A percentile compares a stretch with the other conserved stretches of the same genome.
phyloP scores from a whole-genome alignment of 352 stramenopile genomes.

The Phytophthora tentaculata region DNA sequence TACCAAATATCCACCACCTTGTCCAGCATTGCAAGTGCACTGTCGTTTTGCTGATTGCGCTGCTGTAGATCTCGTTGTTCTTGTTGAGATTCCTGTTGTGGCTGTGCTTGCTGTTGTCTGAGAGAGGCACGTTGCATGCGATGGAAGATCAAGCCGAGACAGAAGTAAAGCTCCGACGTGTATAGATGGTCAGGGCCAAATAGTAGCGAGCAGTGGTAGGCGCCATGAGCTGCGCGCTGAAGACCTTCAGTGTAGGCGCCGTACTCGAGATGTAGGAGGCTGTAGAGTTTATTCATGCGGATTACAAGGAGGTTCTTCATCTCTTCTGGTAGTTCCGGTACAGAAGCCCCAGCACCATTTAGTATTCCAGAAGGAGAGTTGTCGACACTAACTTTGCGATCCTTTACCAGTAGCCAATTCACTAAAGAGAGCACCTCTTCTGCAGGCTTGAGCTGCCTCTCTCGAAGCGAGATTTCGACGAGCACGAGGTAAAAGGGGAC shows the following conservation, averaged over 20 bases:
- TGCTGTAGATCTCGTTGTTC: slow-evolving; percentile 42
- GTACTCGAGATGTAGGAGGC: slow-evolving; percentile 62
- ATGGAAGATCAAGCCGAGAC: slow-evolving; percentile 67
- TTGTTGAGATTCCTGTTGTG: slow-evolving; percentile 25
- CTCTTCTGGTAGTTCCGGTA: slow-evolving; percentile 49
- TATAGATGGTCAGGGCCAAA: slow-evolving; percentile 79
- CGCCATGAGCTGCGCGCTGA: slow-evolving; percentile 66
- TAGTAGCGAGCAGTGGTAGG: slow-evolving; percentile 73
- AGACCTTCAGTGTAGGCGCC: slow-evolving; percentile 55
- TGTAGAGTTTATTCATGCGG: slow-evolving; percentile 81
- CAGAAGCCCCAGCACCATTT: not conserved
- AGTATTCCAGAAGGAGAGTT: slow-evolving; percentile 11
- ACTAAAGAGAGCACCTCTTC: slow-evolving; percentile 73
- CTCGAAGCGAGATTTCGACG: slow-evolving; percentile 64
- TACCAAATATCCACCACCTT: slow-evolving; percentile 87
- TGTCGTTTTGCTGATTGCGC: slow-evolving; percentile 46
- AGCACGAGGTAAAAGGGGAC: slow-evolving; percentile 75
- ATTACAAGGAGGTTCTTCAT: slow-evolving; percentile 68
- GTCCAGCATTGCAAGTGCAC: slow-evolving; percentile 71
- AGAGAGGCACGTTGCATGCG: slow-evolving; percentile 43
- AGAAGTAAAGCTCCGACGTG: slow-evolving; percentile 81
- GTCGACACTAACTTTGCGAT: slow-evolving; percentile 34
- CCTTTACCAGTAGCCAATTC: slow-evolving; percentile 79
- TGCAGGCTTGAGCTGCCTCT: slow-evolving; percentile 65
- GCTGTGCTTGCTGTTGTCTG: slow-evolving; percentile 27